Evolutionary conservation across 768 basidiomycete genomes (phyloP).

Genomic region (Cystofilobasidium bisporidii): DNA sequence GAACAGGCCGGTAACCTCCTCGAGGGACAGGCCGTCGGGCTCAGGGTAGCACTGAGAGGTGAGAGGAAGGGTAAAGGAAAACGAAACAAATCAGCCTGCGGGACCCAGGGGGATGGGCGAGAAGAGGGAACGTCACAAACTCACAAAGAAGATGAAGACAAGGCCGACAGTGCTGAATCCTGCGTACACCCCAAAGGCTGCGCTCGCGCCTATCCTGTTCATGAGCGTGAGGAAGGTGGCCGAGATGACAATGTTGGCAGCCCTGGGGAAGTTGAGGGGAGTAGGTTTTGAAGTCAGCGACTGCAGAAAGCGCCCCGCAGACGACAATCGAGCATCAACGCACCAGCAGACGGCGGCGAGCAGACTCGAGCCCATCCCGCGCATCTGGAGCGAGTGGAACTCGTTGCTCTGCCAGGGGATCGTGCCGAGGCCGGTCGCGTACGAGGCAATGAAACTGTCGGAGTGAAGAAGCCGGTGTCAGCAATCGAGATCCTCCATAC

Average conservation of each 20-base stretch:
- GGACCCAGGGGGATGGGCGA: no score
- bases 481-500: neutral
- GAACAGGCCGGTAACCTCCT: slow-evolving; percentile 32
- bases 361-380: neutral
- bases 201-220: neutral
- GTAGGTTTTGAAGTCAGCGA: no score
- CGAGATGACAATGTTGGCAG: neutral
- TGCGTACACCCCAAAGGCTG: neutral
- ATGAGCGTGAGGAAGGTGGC: slow-evolving; percentile 5
- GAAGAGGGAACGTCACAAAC: no score
- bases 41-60: slow-evolving; percentile 31
- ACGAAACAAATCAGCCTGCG: no score
- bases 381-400: neutral
- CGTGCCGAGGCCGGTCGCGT: neutral
- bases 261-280: neutral
- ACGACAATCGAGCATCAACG: no score
- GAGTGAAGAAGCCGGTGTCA: neutral
- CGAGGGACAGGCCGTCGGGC: slow-evolving; percentile 31
- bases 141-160: slow-evolving; percentile 33
- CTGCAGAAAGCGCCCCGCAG: no score
- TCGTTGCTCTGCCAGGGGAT: slow-evolving; percentile 1
- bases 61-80: no score
- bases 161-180: slow-evolving; percentile 21
- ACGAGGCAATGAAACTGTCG: no score
- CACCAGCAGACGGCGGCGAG: neutral